Percentiles rank a stretch among this genome's conserved stretches.
These are phyloP conservation scores for Chrysophaeum taylorii DNA, from an alignment of 352 stramenopile species.

Conservation along the genomic window DNA sequence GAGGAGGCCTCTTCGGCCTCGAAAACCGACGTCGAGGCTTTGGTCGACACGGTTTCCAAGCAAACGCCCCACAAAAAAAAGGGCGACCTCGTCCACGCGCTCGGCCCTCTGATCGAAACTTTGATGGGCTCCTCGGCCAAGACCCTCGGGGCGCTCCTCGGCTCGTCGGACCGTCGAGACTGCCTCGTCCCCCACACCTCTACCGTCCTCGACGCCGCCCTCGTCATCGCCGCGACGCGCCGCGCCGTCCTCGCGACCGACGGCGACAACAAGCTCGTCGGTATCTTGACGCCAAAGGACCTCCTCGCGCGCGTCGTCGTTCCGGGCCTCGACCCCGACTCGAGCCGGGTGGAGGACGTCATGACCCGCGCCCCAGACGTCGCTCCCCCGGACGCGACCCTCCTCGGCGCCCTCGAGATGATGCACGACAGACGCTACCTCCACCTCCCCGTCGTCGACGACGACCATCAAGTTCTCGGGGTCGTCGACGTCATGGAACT, in stretches of 20 bases:
- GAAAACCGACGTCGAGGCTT: constrained; percentile 33
- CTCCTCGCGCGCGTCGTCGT: constrained; percentile 89
- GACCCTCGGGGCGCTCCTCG: not conserved
- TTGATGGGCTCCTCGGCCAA: not conserved
- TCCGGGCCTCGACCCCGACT: constrained; percentile 74
- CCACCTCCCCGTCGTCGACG: constrained; percentile 85
- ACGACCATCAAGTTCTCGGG: constrained; percentile 70
- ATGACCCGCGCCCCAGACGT: constrained; percentile 93
- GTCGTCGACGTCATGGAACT: constrained; percentile 90
- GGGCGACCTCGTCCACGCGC: not conserved
- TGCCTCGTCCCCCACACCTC: not conserved
- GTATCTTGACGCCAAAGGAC: constrained; percentile 93
- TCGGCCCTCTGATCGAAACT: not conserved
- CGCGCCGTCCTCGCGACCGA: constrained; percentile 88
- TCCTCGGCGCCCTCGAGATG: constrained; percentile 89
- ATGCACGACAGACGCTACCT: constrained; percentile 97
- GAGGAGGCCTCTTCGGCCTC: too few relatives aligned
- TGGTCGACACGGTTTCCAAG: constrained; percentile 18
- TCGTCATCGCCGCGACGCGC: constrained; percentile 79
- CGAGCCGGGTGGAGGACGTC: constrained; percentile 77
- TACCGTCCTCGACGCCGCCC: constrained; percentile 70
- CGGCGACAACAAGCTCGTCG: constrained; percentile 76
- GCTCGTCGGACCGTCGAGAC: not conserved
- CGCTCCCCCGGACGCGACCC: constrained; percentile 72
- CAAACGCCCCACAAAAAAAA: not conserved